Conservation (phyloP, 805 yeast genomes). For the Osmozyma mogii region DNA sequence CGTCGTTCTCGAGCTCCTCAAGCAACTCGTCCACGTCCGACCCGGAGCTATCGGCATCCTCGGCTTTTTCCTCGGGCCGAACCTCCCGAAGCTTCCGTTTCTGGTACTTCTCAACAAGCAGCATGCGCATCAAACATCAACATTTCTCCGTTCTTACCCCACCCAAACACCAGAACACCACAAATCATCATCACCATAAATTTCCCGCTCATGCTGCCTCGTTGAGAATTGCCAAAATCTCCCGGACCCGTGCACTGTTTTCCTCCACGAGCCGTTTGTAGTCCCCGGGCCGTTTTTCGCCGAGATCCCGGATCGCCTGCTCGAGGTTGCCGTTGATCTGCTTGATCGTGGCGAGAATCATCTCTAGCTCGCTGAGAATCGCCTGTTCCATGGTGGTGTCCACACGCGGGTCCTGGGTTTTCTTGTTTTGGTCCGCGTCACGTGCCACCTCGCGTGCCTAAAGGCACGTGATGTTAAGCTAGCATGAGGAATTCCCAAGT, state of each 20-base stretch:
- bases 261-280: constrained; percentile 13
- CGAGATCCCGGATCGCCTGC: constrained; percentile 17
- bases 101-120: constrained; percentile 39
- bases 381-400: too few species aligned
- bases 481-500: too few species aligned
- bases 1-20: constrained; percentile 39
- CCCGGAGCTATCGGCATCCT: constrained; percentile 27
- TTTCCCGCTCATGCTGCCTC: too few species aligned
- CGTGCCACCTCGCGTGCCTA: too few species aligned
- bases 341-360: constrained; percentile 26
- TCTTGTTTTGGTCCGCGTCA: too few species aligned
- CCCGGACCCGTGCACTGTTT: constrained; percentile 12
- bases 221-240: constrained; percentile 8
- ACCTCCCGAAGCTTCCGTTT: constrained; percentile 25
- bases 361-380: constrained; percentile 24
- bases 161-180: too few species aligned
- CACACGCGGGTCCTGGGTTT: too few species aligned
- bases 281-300: constrained; percentile 3
- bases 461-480: too few species aligned
- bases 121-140: too few species aligned
- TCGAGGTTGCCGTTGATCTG: constrained; percentile 21
- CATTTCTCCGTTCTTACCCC: too few species aligned
- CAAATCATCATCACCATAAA: too few species aligned
- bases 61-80: constrained; percentile 23
- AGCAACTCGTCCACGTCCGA: constrained; percentile 27